Evolutionary conservation across 495 filamentous ascomycete genomes (phyloP), one percentile per base, ranked within the genome.

Genomic region (Amorphotheca resinae): DNA sequence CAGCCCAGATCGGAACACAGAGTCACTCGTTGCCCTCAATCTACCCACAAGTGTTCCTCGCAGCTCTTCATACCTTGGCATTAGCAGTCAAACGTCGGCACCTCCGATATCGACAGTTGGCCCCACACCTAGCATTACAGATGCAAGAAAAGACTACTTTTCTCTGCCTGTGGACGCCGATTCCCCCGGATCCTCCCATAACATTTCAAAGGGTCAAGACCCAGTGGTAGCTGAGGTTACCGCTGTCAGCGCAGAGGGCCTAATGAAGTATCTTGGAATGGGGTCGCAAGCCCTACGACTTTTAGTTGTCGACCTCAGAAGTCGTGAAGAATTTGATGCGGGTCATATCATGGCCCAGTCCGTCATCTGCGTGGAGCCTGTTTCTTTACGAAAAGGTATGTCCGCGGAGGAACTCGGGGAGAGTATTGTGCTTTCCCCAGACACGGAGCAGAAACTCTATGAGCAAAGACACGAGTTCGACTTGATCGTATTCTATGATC

Each of bases 291-390:
- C 65, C 41, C 70, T 73, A 42, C 74, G 69, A 28, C 66, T 95
- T 3, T 62, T 99, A 1, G 47, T 96, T 14, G 82, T 99, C 49
- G 91, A 96, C 64, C 77, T 95, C 36, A 77, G 93, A 18, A 65
- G 69, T 47, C 82, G 91, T 25, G 79, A 84, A 31, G 72, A 83
- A 23, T 99, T 82, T 56, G 87, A 95, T 50, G 65, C 73, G 28
- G 91, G 91, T 1, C 93, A 99, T 53, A 85, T 99, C 32, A 79
- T 76, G 64, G 76, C 79, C 7, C 73, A 75, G 39, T 81, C 73
- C 7, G 80, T 88, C 23, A 82, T 96, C 33, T 96, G 89, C 60
- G 70, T 96, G 38, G 91, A 99, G 53, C 86, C 89, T n/a, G 74
- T 87, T 30, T 73, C 73, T 11, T 58, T 84, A 44, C 73, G 80